A percentile compares a stretch with the other conserved stretches of the same genome.
These are phyloP conservation scores for Phytophthora litchii DNA, from an alignment of 352 stramenopile genomes.

Conservation along the genomic window DNA sequence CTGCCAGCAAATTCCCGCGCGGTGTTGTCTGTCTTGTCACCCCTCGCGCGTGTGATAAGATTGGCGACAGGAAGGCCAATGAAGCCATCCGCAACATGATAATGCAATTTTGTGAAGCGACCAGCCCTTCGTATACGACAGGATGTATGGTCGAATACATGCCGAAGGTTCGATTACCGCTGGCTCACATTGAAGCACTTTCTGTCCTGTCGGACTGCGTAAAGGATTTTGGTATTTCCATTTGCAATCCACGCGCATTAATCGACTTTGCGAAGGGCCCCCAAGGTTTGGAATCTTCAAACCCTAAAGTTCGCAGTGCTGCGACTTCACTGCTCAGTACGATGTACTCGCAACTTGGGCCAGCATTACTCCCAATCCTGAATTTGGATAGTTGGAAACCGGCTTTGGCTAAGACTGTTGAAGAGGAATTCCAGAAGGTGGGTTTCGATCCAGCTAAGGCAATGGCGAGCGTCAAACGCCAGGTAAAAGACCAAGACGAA, in stretches of 20 bases:
- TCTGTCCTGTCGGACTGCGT: conserved; percentile 71
- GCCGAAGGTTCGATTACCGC: conserved; percentile 76
- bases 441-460: conserved; percentile 73
- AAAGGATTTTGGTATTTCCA: conserved; percentile 73
- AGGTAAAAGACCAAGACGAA: conserved; percentile 75
- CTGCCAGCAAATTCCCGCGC: conserved; percentile 66
- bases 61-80: conserved; percentile 79
- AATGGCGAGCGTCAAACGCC: conserved; percentile 59
- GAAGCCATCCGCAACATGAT: conserved; percentile 78
- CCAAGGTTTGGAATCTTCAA: conserved; percentile 78
- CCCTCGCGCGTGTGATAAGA: conserved; percentile 79
- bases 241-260: conserved; percentile 73
- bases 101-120: conserved; percentile 75
- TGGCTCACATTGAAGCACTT: conserved; percentile 77
- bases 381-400: conserved; percentile 87
- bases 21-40: conserved; percentile 76
- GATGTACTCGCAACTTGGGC: conserved; percentile 88
- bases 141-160: conserved; percentile 81
- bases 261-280: conserved; percentile 81
- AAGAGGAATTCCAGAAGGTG: conserved; percentile 84
- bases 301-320: conserved; percentile 74
- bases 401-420: conserved; percentile 72
- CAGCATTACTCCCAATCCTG: conserved; percentile 78
- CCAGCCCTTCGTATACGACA: conserved; percentile 75
- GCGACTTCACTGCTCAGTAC: conserved; percentile 70